A percentile compares a stretch with the other conserved stretches of the same genome.
phyloP scores from a whole-genome alignment of 192 early-diverging fungal genomes.

The Coemansia sp. region DNA sequence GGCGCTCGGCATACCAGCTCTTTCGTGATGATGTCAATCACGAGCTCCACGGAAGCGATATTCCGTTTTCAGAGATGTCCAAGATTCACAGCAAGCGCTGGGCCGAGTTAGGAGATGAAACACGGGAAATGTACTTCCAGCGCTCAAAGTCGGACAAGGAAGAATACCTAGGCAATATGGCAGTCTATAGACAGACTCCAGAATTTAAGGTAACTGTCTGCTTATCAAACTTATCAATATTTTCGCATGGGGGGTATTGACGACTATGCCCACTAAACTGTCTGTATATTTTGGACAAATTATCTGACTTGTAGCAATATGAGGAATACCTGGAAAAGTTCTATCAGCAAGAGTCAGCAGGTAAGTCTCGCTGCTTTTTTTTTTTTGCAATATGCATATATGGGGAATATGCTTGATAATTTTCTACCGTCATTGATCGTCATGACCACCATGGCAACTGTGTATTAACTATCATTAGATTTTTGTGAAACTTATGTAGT shows the following conservation, averaged over 20 bases:
- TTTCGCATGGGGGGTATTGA: too few relatives aligned
- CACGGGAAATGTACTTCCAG: slow-evolving; percentile 29
- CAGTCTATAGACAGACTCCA: slow-evolving; percentile 31
- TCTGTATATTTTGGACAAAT: neutral
- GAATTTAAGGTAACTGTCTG: slow-evolving; percentile 31
- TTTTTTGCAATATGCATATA: too few relatives aligned
- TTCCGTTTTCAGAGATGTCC: slow-evolving; percentile 53
- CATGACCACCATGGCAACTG: too few relatives aligned
- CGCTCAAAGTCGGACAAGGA: slow-evolving; percentile 40
- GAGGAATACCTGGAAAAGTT: slow-evolving; percentile 47
- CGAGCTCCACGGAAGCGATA: slow-evolving; percentile 41
- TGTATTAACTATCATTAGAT: too few relatives aligned
- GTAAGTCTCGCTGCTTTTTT: slow-evolving; percentile 13
- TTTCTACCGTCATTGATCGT: too few relatives aligned
- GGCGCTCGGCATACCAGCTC: slow-evolving; percentile 54
- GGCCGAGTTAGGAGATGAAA: slow-evolving; percentile 32
- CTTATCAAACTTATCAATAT: too few relatives aligned
- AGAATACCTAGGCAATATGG: slow-evolving; percentile 40
- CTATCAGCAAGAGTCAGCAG: slow-evolving; percentile 47
- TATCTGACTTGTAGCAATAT: slow-evolving; percentile 34
- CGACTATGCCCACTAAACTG: neutral
- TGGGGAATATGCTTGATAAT: too few relatives aligned
- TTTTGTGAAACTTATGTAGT: slow-evolving; percentile 16
- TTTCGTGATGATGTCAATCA: slow-evolving; percentile 53
- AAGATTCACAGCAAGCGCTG: slow-evolving; percentile 52